Evolutionary conservation across 208 protist genomes (phyloP).

Genomic region (Leptomonas seymouri): DNA sequence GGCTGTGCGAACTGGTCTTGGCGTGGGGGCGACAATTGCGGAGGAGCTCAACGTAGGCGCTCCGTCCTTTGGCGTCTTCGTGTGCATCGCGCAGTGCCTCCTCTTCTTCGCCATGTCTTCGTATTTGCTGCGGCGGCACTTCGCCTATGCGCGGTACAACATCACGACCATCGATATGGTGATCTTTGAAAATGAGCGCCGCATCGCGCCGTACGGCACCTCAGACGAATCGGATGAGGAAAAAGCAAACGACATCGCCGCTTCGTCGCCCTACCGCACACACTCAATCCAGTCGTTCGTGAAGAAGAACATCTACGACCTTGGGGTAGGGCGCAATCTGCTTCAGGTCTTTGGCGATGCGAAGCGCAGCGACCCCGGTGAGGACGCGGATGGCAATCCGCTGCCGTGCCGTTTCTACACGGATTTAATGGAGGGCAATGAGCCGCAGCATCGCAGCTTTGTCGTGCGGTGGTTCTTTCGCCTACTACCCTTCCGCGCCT

Average conservation of each 20-base stretch:
- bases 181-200: conserved; percentile 57
- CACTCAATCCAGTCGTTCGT: conserved; percentile 31
- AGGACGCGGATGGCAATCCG: conserved; percentile 4
- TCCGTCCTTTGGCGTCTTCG: conserved; percentile 75
- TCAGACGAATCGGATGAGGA: conserved; percentile 30
- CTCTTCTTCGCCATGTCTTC: conserved; percentile 80
- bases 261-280: background rate
- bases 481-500: conserved; percentile 69
- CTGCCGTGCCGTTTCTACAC: conserved; percentile 34
- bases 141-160: conserved; percentile 76
- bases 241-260: background rate
- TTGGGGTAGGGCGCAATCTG: conserved; percentile 77
- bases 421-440: conserved; percentile 59
- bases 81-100: conserved; percentile 63
- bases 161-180: conserved; percentile 88
- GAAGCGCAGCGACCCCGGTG: conserved; percentile 14
- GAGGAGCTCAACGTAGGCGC: conserved; percentile 68
- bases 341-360: conserved; percentile 89
- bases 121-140: conserved; percentile 71
- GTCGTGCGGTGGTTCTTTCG: conserved; percentile 77
- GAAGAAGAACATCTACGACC: conserved; percentile 72
- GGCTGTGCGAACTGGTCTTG: conserved; percentile 18
- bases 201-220: conserved; percentile 8
- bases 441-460: conserved; percentile 45
- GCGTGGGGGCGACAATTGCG: conserved; percentile 33